Conservation (phyloP, 768 basidiomycete genomes). For the Rhizopogon vesiculosus region DNA sequence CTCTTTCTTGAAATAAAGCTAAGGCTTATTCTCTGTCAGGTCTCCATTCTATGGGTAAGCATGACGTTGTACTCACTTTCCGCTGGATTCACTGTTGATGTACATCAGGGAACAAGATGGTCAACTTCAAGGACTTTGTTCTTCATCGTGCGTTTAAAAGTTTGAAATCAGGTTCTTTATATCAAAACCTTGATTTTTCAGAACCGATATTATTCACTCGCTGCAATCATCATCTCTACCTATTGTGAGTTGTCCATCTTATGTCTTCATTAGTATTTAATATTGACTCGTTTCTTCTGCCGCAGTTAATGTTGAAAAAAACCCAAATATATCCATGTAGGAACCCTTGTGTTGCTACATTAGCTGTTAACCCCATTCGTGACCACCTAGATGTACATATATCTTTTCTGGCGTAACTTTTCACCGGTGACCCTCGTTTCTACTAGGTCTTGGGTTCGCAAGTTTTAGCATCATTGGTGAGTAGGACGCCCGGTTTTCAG, state of each 20-base stretch:
- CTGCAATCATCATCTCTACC: background rate
- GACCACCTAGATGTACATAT: background rate
- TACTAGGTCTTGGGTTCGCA: background rate
- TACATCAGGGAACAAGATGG: background rate
- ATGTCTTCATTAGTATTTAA: background rate
- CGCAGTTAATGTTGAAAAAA: background rate
- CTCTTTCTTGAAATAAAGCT: background rate
- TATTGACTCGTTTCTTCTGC: background rate
- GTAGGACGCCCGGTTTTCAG: background rate
- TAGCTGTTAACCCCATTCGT: background rate
- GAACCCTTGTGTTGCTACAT: background rate
- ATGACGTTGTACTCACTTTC: background rate
- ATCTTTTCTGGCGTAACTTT: background rate
- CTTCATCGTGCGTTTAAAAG: background rate
- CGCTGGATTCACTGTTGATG: background rate
- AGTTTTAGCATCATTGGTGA: background rate
- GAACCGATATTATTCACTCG: conserved; percentile 1
- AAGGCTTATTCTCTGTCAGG: background rate
- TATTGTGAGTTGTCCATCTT: background rate
- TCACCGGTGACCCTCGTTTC: background rate
- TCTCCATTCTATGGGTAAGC: conserved; percentile 2
- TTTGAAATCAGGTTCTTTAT: background rate
- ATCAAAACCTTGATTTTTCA: background rate
- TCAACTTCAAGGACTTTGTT: background rate
- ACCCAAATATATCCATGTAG: background rate